Base-by-base conservation (phyloP, 192 early-diverging fungal species). In the Coemansia aciculifera region DNA sequence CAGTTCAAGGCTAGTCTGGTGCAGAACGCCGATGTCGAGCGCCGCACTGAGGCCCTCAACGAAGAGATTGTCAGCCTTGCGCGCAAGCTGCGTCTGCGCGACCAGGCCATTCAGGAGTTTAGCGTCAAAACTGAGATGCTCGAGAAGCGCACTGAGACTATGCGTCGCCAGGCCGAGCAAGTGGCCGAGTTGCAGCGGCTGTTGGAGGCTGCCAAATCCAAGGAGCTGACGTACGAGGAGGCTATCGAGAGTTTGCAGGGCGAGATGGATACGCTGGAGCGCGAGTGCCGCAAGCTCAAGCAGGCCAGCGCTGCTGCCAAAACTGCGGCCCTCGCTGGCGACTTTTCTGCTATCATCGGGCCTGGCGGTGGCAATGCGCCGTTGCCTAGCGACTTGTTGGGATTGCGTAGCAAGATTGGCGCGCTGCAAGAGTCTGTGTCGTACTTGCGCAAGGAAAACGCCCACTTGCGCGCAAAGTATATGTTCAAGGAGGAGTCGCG, bases 371-470 rank as follows among this genome's bases (percentile, higher is more conserved):
- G 66, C 40, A 31, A 56, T 48, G 63, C 61, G 5, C 52, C 71
- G 11, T 23, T 72, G 65, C 80, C 46, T 3, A 77, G 59, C 61
- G 78, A 66, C 75, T 89, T 89, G 75, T 89, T 63, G 86, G 92
- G 73, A 59, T 87, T 32, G 60, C 75, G 75, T 27, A 42, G 42
- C 65, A 82, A 77, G 75, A 59, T 82, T 9, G 63, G 44, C 13
- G 24, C 68, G 10, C 84, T 97, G 44, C 91, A 90, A 70, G 85
- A 88, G 31, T 90, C 93, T 3, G 65, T 95, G 38, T 79, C 88
- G 13, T 94, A 87, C 69, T 56, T 95, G 66, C 89, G 93, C 34
- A 81, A 85, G 56, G 95, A 97, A 72, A 95, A 95, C 76, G 85
- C 90, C 24, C 87, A 90, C 9, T 67, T 97, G 68, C 93, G 93